Evolutionary conservation across 306 rosid species (phyloP).

Genomic region (Argentina anserina): DNA sequence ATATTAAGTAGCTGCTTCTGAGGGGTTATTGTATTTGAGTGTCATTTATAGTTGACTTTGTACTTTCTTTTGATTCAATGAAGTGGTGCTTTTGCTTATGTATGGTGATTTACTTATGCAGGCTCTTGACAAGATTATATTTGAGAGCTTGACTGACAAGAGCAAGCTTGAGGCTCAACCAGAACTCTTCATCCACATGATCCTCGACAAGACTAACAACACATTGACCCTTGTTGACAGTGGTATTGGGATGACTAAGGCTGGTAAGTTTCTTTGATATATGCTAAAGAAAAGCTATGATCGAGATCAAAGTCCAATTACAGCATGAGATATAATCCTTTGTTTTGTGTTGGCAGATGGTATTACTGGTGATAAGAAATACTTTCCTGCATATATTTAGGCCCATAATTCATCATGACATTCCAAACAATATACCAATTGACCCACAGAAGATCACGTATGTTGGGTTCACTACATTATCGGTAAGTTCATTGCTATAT

Average conservation of each 20-base stretch:
- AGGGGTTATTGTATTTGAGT: neutral
- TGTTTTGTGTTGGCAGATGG: conserved; percentile 59
- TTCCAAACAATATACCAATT: conserved; percentile 81
- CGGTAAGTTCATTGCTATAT: conserved; percentile 61
- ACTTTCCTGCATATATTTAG: conserved; percentile 93
- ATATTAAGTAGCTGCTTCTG: no score
- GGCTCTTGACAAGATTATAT: conserved; percentile 89
- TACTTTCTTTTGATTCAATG: neutral
- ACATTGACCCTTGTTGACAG: conserved; percentile 76
- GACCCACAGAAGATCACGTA: conserved; percentile 85
- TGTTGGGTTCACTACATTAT: conserved; percentile 83
- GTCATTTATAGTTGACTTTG: neutral
- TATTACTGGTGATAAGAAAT: conserved; percentile 71
- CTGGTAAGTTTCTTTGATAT: conserved; percentile 50
- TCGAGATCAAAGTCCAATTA: conserved; percentile 5
- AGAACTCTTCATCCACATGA: conserved; percentile 76
- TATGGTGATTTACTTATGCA: neutral
- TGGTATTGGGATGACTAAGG: conserved; percentile 96
- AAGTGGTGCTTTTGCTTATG: neutral
- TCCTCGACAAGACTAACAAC: conserved; percentile 79
- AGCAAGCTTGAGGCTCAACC: conserved; percentile 93
- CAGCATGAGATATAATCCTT: conserved; percentile 4
- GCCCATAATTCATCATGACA: conserved; percentile 92
- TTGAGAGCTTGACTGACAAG: conserved; percentile 88
- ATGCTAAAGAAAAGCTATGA: conserved; percentile 15